Evolutionary conservation across 2,329 filamentous ascomycete genomes (phyloP).

Genomic region (Trichoderma simmonsii): DNA sequence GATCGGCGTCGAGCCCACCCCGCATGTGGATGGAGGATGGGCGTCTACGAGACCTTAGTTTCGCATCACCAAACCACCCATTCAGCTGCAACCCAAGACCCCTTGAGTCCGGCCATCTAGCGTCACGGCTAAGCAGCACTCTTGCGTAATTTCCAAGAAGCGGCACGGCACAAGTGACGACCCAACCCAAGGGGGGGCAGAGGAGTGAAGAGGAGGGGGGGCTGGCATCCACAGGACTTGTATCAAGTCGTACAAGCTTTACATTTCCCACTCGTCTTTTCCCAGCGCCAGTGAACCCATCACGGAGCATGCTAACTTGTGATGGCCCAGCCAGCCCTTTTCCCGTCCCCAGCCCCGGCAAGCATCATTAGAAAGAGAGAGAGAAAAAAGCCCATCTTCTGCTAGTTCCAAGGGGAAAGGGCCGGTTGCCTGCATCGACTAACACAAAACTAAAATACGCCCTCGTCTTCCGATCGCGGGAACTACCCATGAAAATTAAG

Average conservation of each 20-base stretch:
- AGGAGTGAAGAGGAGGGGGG: not conserved
- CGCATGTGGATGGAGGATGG: not conserved
- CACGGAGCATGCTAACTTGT: not conserved
- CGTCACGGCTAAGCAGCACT: not conserved
- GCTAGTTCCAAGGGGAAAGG: not conserved
- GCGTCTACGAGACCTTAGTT: not conserved
- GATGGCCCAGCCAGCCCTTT: not conserved
- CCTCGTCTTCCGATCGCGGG: slow-evolving; percentile 1
- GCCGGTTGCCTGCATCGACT: slow-evolving; percentile 16
- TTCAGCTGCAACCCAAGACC: not conserved
- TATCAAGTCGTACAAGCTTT: not conserved
- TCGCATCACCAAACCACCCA: not conserved
- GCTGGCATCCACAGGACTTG: not conserved
- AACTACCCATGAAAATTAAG: not conserved
- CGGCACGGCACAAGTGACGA: not conserved
- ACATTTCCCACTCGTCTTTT: not conserved
- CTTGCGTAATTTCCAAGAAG: not conserved
- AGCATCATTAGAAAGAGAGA: not conserved
- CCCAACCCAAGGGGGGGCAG: not conserved
- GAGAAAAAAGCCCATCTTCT: not conserved
- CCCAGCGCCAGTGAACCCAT: not conserved
- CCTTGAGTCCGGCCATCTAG: not conserved
- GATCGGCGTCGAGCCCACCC: slow-evolving; percentile 6
- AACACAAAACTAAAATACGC: not conserved
- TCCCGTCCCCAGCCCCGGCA: not conserved